Evolutionary conservation across 2,329 filamentous ascomycete genomes (phyloP).

Genomic region (Ceratocystis harringtonii): DNA sequence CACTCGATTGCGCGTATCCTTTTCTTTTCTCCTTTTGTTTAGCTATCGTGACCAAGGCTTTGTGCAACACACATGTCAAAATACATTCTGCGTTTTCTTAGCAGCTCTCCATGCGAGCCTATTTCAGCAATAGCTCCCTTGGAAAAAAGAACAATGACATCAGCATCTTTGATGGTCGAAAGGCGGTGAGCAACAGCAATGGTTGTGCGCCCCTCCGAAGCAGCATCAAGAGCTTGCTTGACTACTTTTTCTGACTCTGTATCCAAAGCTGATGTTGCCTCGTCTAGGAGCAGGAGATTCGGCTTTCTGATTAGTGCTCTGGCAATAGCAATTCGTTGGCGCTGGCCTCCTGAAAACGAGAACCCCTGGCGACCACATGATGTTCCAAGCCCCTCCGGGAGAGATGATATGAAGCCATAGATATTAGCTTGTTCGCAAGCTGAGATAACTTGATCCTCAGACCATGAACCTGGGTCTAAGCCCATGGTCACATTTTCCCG

Average conservation of each 20-base stretch:
- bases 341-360: conserved; percentile 56
- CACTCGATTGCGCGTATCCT: no score
- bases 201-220: conserved; percentile 32
- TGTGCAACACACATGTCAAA: conserved; percentile 38
- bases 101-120: conserved; percentile 46
- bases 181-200: conserved; percentile 51
- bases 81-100: conserved; percentile 34
- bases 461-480: conserved; percentile 18
- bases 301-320: conserved; percentile 54
- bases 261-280: conserved; percentile 52
- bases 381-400: conserved; percentile 47
- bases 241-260: conserved; percentile 51
- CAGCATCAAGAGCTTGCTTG: conserved; percentile 43
- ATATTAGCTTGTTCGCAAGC: conserved; percentile 42
- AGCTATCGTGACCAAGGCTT: conserved; percentile 26
- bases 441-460: conserved; percentile 29
- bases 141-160: conserved; percentile 49
- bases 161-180: conserved; percentile 41
- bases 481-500: conserved; percentile 42
- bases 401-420: conserved; percentile 38
- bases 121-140: conserved; percentile 40
- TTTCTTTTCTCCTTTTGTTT: background rate
- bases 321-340: conserved; percentile 59
- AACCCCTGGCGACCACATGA: conserved; percentile 51
- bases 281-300: conserved; percentile 53